A percentile compares a stretch with the other conserved stretches of the same genome.
Conservation (phyloP, 2,329 filamentous ascomycete species). For the Beauveria scarabaeidicola region DNA sequence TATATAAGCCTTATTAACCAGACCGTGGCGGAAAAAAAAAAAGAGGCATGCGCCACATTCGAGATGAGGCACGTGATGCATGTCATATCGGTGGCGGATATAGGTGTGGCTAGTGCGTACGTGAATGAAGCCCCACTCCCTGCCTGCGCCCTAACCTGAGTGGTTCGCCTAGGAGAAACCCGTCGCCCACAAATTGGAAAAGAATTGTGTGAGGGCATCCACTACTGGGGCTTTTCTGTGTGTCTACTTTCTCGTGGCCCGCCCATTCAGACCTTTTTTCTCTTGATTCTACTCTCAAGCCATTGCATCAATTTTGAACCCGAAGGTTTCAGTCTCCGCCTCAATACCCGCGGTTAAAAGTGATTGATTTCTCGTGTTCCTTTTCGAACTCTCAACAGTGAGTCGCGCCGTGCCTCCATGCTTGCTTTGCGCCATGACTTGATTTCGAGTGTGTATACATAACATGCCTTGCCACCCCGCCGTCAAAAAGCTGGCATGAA, state of each 20-base stretch:
- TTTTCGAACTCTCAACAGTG: constrained; percentile 24
- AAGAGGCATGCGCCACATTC: constrained; percentile 4
- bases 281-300: constrained; percentile 22
- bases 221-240: not conserved
- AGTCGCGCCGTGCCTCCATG: constrained; percentile 19
- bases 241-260: constrained; percentile 4
- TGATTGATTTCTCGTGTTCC: constrained; percentile 96
- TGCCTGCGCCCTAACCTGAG: constrained; percentile 17
- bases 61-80: constrained; percentile 3
- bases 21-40: too few relatives aligned
- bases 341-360: constrained; percentile 92
- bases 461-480: not conserved
- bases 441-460: not conserved
- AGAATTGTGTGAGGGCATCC: constrained; percentile 7
- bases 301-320: constrained; percentile 54
- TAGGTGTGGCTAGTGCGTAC: constrained; percentile 1
- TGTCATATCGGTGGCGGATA: not conserved
- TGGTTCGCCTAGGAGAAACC: constrained; percentile 16
- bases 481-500: not conserved
- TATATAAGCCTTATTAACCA: too few relatives aligned
- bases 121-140: not conserved
- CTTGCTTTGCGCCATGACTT: not conserved
- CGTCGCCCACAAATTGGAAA: constrained; percentile 8
- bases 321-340: constrained; percentile 99
- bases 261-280: constrained; percentile 10